These are phyloP conservation scores for Plantago coronopus DNA, from an alignment of 305 asterid genomes.

Conservation along the genomic window DNA sequence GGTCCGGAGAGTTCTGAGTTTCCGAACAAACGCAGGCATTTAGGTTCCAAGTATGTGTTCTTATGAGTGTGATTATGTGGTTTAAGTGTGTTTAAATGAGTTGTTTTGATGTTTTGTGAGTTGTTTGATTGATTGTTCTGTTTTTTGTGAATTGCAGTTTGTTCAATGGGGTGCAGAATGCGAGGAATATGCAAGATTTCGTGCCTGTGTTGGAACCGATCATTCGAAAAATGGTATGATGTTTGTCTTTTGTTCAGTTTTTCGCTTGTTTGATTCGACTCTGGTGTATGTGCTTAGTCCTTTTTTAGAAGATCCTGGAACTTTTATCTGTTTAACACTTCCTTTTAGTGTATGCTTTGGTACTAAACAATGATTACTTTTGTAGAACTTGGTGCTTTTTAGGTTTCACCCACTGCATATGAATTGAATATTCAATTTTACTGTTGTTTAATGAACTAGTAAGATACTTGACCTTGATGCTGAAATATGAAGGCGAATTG, in stretches of 20 bases:
- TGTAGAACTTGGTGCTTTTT: neutral
- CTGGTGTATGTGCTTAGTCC: slow-evolving; percentile 1
- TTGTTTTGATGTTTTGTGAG: neutral
- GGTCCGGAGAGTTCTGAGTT: slow-evolving; percentile 49
- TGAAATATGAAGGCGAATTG: neutral
- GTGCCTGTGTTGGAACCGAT: slow-evolving; percentile 49
- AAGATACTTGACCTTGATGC: neutral
- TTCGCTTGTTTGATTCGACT: slow-evolving; percentile 2
- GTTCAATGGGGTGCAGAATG: slow-evolving; percentile 33
- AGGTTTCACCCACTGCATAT: neutral
- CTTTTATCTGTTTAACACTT: too few species aligned
- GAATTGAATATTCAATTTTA: too few species aligned
- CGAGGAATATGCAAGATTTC: slow-evolving; percentile 40
- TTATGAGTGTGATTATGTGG: neutral
- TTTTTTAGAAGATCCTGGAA: too few species aligned
- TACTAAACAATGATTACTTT: neutral
- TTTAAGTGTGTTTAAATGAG: slow-evolving; percentile 14
- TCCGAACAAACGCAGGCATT: slow-evolving; percentile 43
- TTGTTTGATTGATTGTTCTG: neutral
- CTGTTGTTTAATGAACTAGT: neutral
- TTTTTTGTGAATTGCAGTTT: slow-evolving; percentile 31
- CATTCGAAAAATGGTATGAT: slow-evolving; percentile 53
- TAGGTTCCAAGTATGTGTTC: slow-evolving; percentile 33
- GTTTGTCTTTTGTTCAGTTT: slow-evolving; percentile 4
- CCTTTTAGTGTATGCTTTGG: too few species aligned